These are phyloP conservation scores for Rhazya stricta DNA, from an alignment of 257 asterid species.

Conservation along the genomic window DNA sequence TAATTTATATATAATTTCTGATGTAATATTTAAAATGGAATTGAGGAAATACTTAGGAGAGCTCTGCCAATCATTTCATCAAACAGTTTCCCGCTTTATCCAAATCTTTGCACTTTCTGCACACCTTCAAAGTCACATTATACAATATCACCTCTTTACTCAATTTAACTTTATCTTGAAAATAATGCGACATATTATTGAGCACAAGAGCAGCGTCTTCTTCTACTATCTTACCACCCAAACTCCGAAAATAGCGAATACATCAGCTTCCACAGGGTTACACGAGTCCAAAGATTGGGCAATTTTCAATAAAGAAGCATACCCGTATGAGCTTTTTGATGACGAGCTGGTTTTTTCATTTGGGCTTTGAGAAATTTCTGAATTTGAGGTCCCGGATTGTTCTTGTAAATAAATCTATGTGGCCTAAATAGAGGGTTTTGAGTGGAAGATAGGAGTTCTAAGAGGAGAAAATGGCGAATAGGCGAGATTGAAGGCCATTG, in stretches of 20 bases:
- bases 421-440: constrained; percentile 18
- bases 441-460: constrained; percentile 25
- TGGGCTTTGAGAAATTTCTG: constrained; percentile 27
- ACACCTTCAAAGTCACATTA: constrained; percentile 77
- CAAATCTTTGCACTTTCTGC: constrained; percentile 60
- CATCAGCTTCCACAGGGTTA: constrained; percentile 38
- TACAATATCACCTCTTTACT: constrained; percentile 51
- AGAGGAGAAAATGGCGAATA: constrained; percentile 38
- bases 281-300: constrained; percentile 58
- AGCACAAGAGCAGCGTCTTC: constrained; percentile 63
- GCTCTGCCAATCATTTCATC: constrained; percentile 59
- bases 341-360: constrained; percentile 27
- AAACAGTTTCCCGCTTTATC: constrained; percentile 52
- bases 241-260: constrained; percentile 28
- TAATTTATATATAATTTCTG: too few relatives aligned
- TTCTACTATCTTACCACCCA: constrained; percentile 39
- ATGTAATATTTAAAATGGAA: too few relatives aligned
- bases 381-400: constrained; percentile 15
- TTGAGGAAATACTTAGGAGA: too few relatives aligned
- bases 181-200: constrained; percentile 71
- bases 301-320: constrained; percentile 43
- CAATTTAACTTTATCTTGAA: constrained; percentile 35
- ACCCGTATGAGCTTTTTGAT: constrained; percentile 61
- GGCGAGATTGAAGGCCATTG: constrained; percentile 49
- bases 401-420: constrained; percentile 39